Evolutionary conservation across 768 basidiomycete genomes (phyloP).

Genomic region (Suillus subaureus): DNA sequence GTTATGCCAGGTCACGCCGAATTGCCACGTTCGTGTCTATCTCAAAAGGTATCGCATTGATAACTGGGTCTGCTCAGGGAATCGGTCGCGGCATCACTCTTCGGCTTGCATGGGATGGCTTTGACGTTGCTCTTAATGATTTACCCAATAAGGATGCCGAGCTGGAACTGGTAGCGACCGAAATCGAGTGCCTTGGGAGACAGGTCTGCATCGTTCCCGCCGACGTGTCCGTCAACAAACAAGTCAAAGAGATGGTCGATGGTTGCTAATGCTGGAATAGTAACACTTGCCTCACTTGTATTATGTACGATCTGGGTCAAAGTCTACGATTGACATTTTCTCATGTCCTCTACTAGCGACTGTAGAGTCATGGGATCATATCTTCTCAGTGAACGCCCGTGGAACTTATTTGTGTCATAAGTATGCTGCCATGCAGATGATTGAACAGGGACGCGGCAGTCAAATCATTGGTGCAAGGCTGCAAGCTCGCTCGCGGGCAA

Average conservation of each 20-base stretch:
- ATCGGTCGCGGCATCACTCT: slow-evolving; percentile 30
- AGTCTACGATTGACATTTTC: neutral
- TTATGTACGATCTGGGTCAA: slow-evolving; percentile 12
- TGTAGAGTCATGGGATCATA: slow-evolving; percentile 42
- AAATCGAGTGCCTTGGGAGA: slow-evolving; percentile 2
- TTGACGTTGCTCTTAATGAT: slow-evolving; percentile 19
- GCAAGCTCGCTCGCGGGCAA: slow-evolving; percentile 23
- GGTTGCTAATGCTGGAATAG: slow-evolving; percentile 27
- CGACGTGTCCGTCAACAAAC: slow-evolving; percentile 10
- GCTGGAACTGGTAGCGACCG: slow-evolving; percentile 9
- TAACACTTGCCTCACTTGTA: neutral
- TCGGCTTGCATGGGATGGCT: slow-evolving; percentile 29
- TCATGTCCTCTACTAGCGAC: slow-evolving; percentile 26
- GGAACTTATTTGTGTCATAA: slow-evolving; percentile 66
- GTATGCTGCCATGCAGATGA: slow-evolving; percentile 64
- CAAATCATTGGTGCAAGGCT: slow-evolving; percentile 55
- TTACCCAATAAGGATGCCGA: slow-evolving; percentile 6
- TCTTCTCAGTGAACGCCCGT: slow-evolving; percentile 53
- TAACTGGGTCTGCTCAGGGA: slow-evolving; percentile 24
- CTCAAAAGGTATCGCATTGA: slow-evolving; percentile 20
- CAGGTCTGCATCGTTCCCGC: neutral
- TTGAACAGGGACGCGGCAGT: slow-evolving; percentile 51
- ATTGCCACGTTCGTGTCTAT: neutral
- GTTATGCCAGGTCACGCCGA: neutral
- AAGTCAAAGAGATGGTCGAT: slow-evolving; percentile 20